These are phyloP conservation scores for Rubroshorea leprosula DNA, from an alignment of 345 rosid genomes.

Conservation along the genomic window DNA sequence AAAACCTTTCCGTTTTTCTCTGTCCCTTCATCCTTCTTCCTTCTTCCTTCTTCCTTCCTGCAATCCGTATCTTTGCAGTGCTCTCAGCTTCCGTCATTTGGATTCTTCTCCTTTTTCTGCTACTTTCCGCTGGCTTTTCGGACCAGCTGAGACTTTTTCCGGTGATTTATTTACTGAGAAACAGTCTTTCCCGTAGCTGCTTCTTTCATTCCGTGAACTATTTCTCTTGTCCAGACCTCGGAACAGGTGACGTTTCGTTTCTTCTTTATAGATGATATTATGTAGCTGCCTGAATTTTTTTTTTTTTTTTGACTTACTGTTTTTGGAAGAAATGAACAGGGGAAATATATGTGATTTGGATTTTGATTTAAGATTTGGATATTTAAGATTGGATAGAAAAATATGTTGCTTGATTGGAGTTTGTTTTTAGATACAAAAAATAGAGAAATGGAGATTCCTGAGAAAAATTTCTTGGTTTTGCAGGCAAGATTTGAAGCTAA, in stretches of 20 bases:
- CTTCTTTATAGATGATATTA: background rate
- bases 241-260: background rate
- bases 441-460: background rate
- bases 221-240: no score
- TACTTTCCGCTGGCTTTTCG: background rate
- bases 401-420: no score
- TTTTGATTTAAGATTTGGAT: no score
- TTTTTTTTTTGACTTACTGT: background rate
- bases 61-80: constrained; percentile 11
- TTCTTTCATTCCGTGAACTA: no score
- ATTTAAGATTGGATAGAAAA: no score
- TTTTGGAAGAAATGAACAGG: background rate
- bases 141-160: background rate
- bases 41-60: constrained; percentile 4
- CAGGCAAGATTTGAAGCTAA: constrained; percentile 6
- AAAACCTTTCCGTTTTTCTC: background rate
- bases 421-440: no score
- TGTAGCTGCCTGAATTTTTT: background rate
- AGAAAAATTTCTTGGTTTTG: background rate
- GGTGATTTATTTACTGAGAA: background rate
- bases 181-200: background rate
- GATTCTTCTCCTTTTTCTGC: background rate
- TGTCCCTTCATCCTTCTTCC: background rate
- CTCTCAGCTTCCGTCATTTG: constrained; percentile 8
- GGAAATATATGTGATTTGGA: no score